Evolutionary conservation across 208 protist genomes (phyloP).

Genomic region (Acanthamoeba comandoni): DNA sequence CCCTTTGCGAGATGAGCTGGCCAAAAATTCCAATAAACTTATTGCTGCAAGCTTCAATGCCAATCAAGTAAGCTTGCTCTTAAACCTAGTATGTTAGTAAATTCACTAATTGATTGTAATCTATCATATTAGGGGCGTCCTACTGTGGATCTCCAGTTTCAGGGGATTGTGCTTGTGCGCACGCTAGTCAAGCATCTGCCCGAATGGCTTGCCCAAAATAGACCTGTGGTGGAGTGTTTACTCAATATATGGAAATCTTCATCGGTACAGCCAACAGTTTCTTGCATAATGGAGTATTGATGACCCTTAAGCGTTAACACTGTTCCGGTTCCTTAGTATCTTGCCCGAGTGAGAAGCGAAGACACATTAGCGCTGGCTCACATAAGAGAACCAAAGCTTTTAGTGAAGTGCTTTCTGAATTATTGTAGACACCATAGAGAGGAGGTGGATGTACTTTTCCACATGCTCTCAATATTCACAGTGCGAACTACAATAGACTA

Average conservation of each 20-base stretch:
- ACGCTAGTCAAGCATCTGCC: constrained; percentile 79
- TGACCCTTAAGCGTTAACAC: neutral
- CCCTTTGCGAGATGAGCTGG: constrained; percentile 19
- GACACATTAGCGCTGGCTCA: constrained; percentile 75
- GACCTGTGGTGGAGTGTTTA: constrained; percentile 78
- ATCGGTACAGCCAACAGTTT: neutral
- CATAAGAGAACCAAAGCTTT: constrained; percentile 83
- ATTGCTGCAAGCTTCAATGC: constrained; percentile 40
- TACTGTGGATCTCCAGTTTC: constrained; percentile 52
- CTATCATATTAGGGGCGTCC: neutral
- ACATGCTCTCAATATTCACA: constrained; percentile 85
- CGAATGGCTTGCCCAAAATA: constrained; percentile 80
- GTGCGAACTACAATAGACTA: constrained; percentile 80
- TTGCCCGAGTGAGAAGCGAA: neutral
- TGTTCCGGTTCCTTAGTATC: constrained; percentile 9
- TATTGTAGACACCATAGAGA: constrained; percentile 79
- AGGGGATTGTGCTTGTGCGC: constrained; percentile 82
- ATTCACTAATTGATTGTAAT: neutral
- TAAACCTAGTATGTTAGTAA: neutral
- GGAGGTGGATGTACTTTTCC: constrained; percentile 81
- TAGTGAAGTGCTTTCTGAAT: constrained; percentile 86
- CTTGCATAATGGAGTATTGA: constrained; percentile 5
- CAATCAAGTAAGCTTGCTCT: constrained; percentile 12
- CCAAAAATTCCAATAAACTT: constrained; percentile 42
- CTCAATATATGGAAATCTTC: constrained; percentile 82